A percentile compares a stretch with the other conserved stretches of the same genome.
Evolutionary conservation across 176 grass and related monocot species (phyloP).

Genomic region (Alloteropsis semialata): DNA sequence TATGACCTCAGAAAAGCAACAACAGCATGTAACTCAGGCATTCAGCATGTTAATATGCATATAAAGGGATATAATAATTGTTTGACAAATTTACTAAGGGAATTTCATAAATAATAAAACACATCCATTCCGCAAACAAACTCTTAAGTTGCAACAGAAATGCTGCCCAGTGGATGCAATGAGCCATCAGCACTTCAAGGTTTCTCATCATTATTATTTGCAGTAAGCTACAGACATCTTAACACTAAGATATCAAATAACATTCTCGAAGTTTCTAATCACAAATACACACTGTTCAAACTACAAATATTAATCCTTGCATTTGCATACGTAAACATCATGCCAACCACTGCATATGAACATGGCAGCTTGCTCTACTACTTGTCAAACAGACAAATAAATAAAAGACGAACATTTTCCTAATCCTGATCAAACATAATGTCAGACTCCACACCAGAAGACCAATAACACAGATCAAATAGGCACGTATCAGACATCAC

Average conservation of each 20-base stretch:
- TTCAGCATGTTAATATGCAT: not conserved
- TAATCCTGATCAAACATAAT: not conserved
- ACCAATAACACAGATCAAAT: constrained; percentile 18
- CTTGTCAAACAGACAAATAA: not conserved
- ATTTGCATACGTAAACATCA: not conserved
- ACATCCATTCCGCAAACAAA: not conserved
- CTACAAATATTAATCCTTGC: not conserved
- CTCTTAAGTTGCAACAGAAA: not conserved
- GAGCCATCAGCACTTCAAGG: not conserved
- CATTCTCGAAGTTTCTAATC: not conserved
- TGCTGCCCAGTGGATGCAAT: not conserved
- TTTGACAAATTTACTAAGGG: not conserved
- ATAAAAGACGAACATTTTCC: not conserved
- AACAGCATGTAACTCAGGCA: not conserved
- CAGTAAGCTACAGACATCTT: not conserved
- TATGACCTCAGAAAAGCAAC: not conserved
- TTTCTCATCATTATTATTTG: not conserved
- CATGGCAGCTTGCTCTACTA: not conserved
- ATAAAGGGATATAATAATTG: not conserved
- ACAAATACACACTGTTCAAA: not conserved
- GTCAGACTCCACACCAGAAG: not conserved
- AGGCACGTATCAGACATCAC: not conserved
- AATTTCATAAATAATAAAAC: not conserved
- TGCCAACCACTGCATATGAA: not conserved
- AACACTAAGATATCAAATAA: not conserved